Conservation (phyloP, 257 asterid genomes). For the Solanum chaucha region DNA sequence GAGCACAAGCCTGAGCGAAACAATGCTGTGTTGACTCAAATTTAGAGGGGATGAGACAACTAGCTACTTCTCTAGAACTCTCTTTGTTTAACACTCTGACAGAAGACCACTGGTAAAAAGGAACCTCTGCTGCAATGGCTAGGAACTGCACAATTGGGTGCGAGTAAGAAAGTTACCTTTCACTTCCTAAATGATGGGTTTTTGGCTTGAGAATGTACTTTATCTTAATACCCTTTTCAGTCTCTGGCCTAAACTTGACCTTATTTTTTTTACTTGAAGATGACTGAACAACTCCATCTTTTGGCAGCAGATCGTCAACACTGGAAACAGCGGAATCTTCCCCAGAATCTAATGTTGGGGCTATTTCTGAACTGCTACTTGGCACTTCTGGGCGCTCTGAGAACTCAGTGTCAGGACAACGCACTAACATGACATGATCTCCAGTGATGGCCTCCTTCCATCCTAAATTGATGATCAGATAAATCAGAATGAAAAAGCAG, state of each 20-base stretch:
- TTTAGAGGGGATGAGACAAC: background rate
- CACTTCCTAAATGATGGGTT: background rate
- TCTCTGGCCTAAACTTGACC: slow-evolving; percentile 23
- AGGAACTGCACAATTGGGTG: background rate
- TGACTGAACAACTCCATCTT: background rate
- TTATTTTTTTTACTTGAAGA: slow-evolving; percentile 11
- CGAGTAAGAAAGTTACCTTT: background rate
- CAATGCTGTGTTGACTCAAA: background rate
- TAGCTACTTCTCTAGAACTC: background rate
- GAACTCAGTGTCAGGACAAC: slow-evolving; percentile 30
- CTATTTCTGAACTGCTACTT: slow-evolving; percentile 3
- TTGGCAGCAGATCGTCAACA: background rate
- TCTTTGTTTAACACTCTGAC: background rate
- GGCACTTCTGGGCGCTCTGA: slow-evolving; percentile 11
- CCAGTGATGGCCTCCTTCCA: slow-evolving; percentile 71
- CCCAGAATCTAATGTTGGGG: slow-evolving; percentile 15
- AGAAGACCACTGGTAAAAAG: background rate
- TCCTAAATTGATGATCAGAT: slow-evolving; percentile 35
- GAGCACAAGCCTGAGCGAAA: background rate
- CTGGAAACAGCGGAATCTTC: background rate
- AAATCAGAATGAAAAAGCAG: background rate
- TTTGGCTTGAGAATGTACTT: slow-evolving; percentile 58
- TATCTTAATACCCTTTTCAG: slow-evolving; percentile 32
- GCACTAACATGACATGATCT: slow-evolving; percentile 51
- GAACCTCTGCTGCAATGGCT: background rate